Evolutionary conservation across 371 early-diverging fungal species (phyloP).

Genomic region (Chytridium lagenaria): DNA sequence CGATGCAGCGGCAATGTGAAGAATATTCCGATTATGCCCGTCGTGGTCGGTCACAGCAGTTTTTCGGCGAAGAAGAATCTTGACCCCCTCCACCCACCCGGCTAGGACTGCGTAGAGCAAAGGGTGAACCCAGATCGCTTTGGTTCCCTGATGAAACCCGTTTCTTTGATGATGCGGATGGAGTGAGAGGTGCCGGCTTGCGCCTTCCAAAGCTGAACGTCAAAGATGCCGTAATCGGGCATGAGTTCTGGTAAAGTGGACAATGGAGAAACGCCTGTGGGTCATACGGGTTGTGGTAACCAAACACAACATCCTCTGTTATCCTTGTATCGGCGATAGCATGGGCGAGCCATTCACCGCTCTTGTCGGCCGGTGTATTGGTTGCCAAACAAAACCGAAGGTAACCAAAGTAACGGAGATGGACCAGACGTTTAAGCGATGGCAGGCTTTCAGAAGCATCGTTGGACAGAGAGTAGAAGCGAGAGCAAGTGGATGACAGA

Average conservation of each 20-base stretch:
- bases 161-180: neutral
- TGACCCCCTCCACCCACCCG: neutral
- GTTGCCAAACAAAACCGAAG: neutral
- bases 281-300: neutral
- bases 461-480: neutral
- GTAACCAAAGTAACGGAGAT: neutral
- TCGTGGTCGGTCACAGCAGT: neutral
- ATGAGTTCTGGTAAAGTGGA: neutral
- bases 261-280: neutral
- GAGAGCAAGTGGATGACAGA: neutral
- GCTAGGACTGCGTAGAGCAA: neutral
- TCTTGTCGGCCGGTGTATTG: neutral
- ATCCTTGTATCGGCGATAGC: neutral
- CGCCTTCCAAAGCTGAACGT: neutral
- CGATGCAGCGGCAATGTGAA: neutral
- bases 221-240: conserved; percentile 1
- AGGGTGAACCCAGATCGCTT: neutral
- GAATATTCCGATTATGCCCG: neutral
- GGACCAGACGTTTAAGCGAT: neutral
- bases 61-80: neutral
- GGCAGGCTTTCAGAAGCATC: neutral
- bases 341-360: conserved; percentile 1
- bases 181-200: neutral
- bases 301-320: neutral
- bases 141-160: neutral